Base-by-base conservation (phyloP, 2,329 filamentous ascomycete species). In the Aspergillus aculeatinus region DNA sequence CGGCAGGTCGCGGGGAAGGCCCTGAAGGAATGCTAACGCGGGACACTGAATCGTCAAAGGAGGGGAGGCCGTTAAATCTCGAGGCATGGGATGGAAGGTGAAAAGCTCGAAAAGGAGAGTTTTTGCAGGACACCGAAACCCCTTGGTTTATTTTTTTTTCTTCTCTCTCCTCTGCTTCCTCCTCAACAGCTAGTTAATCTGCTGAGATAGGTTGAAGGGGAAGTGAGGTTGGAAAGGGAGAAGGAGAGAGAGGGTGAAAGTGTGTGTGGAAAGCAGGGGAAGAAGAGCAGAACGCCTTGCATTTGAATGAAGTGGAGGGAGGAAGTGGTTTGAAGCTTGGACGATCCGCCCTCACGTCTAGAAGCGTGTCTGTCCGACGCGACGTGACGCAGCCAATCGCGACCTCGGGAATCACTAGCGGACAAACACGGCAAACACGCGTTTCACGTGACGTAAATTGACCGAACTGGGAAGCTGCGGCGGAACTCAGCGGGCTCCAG, bases 331-430 rank as follows among this genome's bases (percentile, higher is more conserved):
- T 68, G 69, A 69, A 71, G 71, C 68, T 70, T 62, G 59, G 66
- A 66, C 62, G 71, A 73, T 71, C 71, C 33, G 63, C 27, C 65
- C 39, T 61, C 63, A 65, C 14, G 39, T 19, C 55, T 48, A 65
- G 63, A 68, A 67, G 68, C 72, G 72, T 72, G 71, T 70, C 48
- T 35, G 31, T 29, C 51, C 31, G 64, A 76, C 75, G 74, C 74
- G 75, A 76, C 74, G 74, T 74, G 72, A 73, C 69, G 66, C 60
- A 70, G 68, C 73, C 72, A 74, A 74, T 74, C 74, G 72, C 71
- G 69, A 58, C 59, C 52, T 57, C 60, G 61, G 62, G 51, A 65
- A 59, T 59, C 21, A 33, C 54, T 51, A 44, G 33, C 60, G 54
- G 51, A 58, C 67, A 70, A 70, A 70, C 68, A 67, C 66, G 67